Base-by-base conservation (phyloP, 768 basidiomycete genomes). In the Epithele typhae region DNA sequence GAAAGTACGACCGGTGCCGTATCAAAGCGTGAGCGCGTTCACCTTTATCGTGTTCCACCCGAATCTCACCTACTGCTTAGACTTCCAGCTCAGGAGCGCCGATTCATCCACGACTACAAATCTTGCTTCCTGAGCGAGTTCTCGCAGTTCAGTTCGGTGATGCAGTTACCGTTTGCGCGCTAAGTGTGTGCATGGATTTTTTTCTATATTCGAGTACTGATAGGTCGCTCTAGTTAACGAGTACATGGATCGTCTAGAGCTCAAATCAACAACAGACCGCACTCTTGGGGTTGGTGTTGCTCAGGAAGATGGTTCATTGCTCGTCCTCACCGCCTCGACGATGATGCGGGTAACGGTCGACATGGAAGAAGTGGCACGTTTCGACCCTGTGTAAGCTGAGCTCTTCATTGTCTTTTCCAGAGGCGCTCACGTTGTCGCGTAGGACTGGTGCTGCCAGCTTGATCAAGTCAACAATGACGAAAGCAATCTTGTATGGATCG, bases 401-500 rank as follows among this genome's bases (percentile, higher is more conserved):
- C 18, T 9, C 38, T 45, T n/a, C 12, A 37, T 35, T 18, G 25
- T 41, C 43, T 21, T 37, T 3, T 27, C 23, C 18, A 32, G 43
- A 25, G 5, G 35, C 21, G n/a, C n/a, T n/a, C n/a, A n/a, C n/a
- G n/a, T n/a, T n/a, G n/a, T n/a, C 21, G 19, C n/a, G 14, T 45
- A 85, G 82, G 42, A 79, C 72, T 46, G 88, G 81, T 49, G 76
- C 69, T 35, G 79, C 84, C 2, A 76, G 77, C 47, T 68, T 91
- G 21, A 78, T 90, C 60, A 84, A 84, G 63, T 82, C 84, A 8
- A 86, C 80, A 21, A 82, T 92, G 81, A 86, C 80, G 37, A 87
- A 91, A 59, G 88, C 87, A 10, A 88, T 91, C 52, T 59, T 90
- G 25, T 90, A 89, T 59, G 85, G 85, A 11, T 74, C 84, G 22